These are phyloP conservation scores for Firmiana major DNA, from an alignment of 345 rosid genomes.

Conservation along the genomic window DNA sequence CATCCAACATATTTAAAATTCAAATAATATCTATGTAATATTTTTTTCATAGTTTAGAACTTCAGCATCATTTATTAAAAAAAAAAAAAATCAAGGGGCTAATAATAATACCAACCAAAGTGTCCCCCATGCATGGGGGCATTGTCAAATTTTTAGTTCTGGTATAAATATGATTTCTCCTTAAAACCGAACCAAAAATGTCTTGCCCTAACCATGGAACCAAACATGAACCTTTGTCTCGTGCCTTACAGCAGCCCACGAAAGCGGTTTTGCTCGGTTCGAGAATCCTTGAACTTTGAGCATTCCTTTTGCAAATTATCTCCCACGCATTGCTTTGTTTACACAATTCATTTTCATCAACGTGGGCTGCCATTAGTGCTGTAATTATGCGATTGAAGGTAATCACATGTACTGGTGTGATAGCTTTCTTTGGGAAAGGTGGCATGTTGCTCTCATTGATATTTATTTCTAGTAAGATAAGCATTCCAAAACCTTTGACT, in stretches of 20 bases:
- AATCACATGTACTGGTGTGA: background rate
- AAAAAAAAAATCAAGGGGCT: background rate
- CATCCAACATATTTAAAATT: too few species aligned
- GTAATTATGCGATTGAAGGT: slow-evolving; percentile 1
- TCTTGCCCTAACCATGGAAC: too few species aligned
- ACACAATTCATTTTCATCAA: background rate
- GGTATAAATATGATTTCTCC: slow-evolving; percentile 1
- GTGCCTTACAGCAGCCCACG: slow-evolving; percentile 6
- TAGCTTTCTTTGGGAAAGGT: background rate
- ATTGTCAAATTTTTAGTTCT: background rate
- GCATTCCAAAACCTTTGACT: too few species aligned
- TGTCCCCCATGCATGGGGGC: background rate
- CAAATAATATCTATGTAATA: too few species aligned
- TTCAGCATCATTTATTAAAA: too few species aligned
- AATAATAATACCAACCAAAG: background rate
- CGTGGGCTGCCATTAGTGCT: background rate
- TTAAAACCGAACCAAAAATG: background rate
- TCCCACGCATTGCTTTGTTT: background rate
- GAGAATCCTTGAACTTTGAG: slow-evolving; percentile 17
- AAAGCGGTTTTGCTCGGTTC: background rate
- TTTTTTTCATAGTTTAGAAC: too few species aligned
- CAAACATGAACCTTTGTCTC: background rate
- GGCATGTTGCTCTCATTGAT: background rate
- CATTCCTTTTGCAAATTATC: background rate
- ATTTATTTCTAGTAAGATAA: too few species aligned